Evolutionary conservation across 2,329 filamentous ascomycete species (phyloP).

Genomic region (Rugonectria rugulosa): DNA sequence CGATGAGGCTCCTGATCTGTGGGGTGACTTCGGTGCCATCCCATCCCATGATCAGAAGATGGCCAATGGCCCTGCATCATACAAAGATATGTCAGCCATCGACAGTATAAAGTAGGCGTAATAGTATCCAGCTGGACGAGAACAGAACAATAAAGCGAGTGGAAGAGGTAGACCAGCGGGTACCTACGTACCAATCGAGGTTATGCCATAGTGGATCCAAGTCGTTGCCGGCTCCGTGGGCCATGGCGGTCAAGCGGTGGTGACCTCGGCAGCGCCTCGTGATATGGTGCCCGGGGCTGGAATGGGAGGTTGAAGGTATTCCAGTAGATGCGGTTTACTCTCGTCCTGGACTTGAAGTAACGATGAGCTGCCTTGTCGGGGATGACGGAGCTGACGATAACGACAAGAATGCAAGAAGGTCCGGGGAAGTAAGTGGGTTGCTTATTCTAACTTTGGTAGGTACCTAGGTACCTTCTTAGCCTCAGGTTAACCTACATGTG

Average conservation of each 20-base stretch:
- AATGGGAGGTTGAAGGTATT: slow-evolving; percentile 16
- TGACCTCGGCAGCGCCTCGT: slow-evolving; percentile 32
- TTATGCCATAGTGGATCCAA: slow-evolving; percentile 75
- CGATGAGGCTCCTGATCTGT: slow-evolving; percentile 81
- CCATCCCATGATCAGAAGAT: slow-evolving; percentile 85
- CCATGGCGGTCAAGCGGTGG: slow-evolving; percentile 46
- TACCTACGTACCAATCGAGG: slow-evolving; percentile 71
- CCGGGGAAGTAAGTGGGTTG: too few relatives aligned
- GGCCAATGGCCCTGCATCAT: slow-evolving; percentile 74
- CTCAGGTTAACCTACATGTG: too few relatives aligned
- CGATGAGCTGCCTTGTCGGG: slow-evolving; percentile 39
- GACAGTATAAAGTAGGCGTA: too few relatives aligned
- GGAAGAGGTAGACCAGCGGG: background rate
- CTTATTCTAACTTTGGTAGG: too few relatives aligned
- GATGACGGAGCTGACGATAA: slow-evolving; percentile 22
- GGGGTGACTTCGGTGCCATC: slow-evolving; percentile 85
- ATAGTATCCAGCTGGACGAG: too few relatives aligned
- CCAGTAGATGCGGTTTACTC: slow-evolving; percentile 21
- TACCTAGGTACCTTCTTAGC: too few relatives aligned
- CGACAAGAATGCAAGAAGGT: too few relatives aligned
- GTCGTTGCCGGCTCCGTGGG: slow-evolving; percentile 42
- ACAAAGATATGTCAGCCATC: too few relatives aligned
- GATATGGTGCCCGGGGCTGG: slow-evolving; percentile 36
- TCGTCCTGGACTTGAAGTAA: slow-evolving; percentile 41
- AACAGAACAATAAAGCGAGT: too few relatives aligned